Conservation (phyloP, 2,329 filamentous ascomycete species). For the Colletotrichum cuscutae region DNA sequence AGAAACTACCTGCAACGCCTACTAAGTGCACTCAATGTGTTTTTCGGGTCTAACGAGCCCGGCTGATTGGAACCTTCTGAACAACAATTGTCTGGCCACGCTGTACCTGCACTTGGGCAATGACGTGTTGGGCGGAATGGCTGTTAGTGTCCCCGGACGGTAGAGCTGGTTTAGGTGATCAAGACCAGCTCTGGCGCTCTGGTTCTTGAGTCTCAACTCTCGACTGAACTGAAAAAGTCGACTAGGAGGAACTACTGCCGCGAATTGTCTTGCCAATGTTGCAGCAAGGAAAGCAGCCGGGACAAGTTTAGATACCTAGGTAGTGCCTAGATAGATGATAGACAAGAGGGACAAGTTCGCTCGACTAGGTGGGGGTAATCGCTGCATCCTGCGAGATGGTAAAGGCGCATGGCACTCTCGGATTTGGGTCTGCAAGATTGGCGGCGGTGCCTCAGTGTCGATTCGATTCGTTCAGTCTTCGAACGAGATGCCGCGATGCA, state of each 20-base stretch:
- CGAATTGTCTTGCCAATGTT: not conserved
- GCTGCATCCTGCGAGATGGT: not conserved
- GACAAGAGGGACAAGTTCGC: not conserved
- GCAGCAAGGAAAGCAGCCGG: not conserved
- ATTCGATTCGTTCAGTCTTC: not conserved
- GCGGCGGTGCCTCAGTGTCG: not conserved
- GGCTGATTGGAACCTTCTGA: not conserved
- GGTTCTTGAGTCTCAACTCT: not conserved
- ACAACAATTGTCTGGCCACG: not conserved
- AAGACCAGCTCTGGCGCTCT: not conserved
- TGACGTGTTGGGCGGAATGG: conserved; percentile 14
- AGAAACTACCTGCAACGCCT: conserved; percentile 16
- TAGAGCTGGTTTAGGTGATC: not conserved
- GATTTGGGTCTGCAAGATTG: not conserved
- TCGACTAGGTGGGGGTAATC: not conserved
- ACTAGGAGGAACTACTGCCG: not conserved
- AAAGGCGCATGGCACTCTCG: not conserved
- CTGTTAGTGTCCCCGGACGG: conserved; percentile 3
- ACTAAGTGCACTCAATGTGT: not conserved
- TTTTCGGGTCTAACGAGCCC: not conserved
- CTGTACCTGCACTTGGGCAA: conserved; percentile 1
- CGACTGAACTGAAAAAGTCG: not conserved
- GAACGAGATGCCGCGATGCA: not conserved
- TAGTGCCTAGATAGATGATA: not conserved
- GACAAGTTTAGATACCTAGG: not conserved